Evolutionary conservation across 2,329 filamentous ascomycete species (phyloP).

Genomic region (Helotiales sp.): DNA sequence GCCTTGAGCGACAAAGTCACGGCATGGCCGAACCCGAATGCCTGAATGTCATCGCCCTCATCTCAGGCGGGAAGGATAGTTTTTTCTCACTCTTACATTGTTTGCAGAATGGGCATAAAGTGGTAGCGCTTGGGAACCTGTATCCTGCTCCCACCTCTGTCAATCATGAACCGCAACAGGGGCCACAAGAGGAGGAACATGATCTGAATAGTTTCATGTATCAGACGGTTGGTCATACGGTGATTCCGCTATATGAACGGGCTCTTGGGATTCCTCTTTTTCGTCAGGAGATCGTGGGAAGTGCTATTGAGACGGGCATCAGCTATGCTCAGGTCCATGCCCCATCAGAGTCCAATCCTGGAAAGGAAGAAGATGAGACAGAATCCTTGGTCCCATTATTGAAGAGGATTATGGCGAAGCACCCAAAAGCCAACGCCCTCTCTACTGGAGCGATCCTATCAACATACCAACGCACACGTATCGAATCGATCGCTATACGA

Average conservation of each 20-base stretch:
- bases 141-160: conserved; percentile 53
- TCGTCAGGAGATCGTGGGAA: conserved; percentile 72
- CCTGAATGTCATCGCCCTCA: conserved; percentile 82
- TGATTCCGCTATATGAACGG: conserved; percentile 80
- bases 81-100: conserved; percentile 93
- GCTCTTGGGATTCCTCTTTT: conserved; percentile 84
- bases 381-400: conserved; percentile 82
- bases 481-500: conserved; percentile 86
- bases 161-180: conserved; percentile 4
- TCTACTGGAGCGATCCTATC: conserved; percentile 91
- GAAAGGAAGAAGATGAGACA: conserved; percentile 67
- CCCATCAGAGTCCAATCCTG: neutral
- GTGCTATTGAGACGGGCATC: conserved; percentile 66
- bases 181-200: conserved; percentile 43
- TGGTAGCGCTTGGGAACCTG: conserved; percentile 89
- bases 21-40: conserved; percentile 46
- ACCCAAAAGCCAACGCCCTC: conserved; percentile 83
- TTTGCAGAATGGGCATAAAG: conserved; percentile 76
- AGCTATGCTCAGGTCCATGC: conserved; percentile 56
- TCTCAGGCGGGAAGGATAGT: conserved; percentile 97
- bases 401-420: conserved; percentile 59
- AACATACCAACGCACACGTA: conserved; percentile 93
- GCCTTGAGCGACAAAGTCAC: neutral
- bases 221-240: conserved; percentile 88
- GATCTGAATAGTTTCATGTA: conserved; percentile 99